Evolutionary conservation across 305 asterid genomes (phyloP), one percentile per base, ranked within the genome.

Genomic region (Rubia balearica): DNA sequence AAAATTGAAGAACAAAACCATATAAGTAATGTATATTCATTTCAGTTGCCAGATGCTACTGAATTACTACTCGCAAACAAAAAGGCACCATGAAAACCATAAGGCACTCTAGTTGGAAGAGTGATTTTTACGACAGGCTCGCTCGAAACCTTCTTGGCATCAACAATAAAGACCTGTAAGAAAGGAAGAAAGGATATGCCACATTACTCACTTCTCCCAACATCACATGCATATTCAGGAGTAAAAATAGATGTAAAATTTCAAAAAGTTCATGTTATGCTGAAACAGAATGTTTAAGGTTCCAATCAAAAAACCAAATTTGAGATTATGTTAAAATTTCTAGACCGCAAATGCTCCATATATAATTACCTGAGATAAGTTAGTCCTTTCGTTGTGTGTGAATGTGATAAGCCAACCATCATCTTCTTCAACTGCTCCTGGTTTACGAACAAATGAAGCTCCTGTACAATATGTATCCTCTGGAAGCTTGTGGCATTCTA

Each of bases 401-500:
- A 79, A 83, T 38, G 88, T 69, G 63, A 82, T 68, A 43, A 90
- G 78, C 96, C 96, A 88, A 67, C 96, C 89, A 71, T 84, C 90
- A 53, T 87, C 96, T 81, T 90, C 96, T 61, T 84, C 85, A 0
- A 1, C 59, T 1, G 83, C 80, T n/a, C 79, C 87, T 0, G 62
- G 6, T 78, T 83, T 87, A 2, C 83, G 78, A n/a, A 88, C 86
- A 70, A 85, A 87, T 1, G 88, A 61, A 27, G 92, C 84, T 69
- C 96, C 97, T 6, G 90, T 66, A 74, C 94, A 85, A 82, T 83
- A 88, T 55, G 86, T 82, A 48, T 74, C 81, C 57, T 80, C 71
- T 22, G 90, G 86, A 46, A 88, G 78, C 79, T 40, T 75, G 45
- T 88, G 93, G 53, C 79, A 85, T 71, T 88, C 91, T 3, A 83